Evolutionary conservation across 352 stramenopile species (phyloP).

Genomic region (Plasmopara muralis): DNA sequence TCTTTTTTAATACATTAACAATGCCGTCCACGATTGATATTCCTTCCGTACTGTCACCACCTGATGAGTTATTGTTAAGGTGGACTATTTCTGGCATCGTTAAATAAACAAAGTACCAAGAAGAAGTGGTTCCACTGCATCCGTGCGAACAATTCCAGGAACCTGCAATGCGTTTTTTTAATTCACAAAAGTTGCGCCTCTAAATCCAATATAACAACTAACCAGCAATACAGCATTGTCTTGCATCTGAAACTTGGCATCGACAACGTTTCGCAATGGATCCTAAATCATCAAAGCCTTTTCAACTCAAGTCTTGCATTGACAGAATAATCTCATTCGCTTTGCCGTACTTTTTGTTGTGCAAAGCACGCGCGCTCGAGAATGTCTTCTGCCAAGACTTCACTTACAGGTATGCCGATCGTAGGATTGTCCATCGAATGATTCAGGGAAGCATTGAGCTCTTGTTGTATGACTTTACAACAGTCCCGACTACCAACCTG

Average conservation of each 20-base stretch:
- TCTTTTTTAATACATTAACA: slow-evolving; percentile 42
- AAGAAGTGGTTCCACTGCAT: slow-evolving; percentile 43
- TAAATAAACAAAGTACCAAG: slow-evolving; percentile 18
- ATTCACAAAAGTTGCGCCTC: background rate
- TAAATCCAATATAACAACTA: background rate
- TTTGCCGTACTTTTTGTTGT: slow-evolving; percentile 34
- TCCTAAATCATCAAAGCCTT: slow-evolving; percentile 16
- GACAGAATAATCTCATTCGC: background rate
- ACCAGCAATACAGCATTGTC: slow-evolving; percentile 36
- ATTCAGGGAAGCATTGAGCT: slow-evolving; percentile 20
- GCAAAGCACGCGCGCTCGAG: slow-evolving; percentile 73
- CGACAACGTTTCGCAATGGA: slow-evolving; percentile 28
- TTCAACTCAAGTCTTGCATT: background rate
- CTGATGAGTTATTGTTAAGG: background rate
- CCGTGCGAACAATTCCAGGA: slow-evolving; percentile 29
- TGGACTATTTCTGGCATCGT: too few relatives aligned
- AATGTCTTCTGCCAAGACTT: slow-evolving; percentile 44
- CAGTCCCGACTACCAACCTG: slow-evolving; percentile 37
- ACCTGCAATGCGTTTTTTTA: slow-evolving; percentile 20
- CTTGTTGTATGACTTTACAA: slow-evolving; percentile 31
- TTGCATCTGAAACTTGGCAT: slow-evolving; percentile 40
- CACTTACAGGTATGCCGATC: slow-evolving; percentile 8
- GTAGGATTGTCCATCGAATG: slow-evolving; percentile 20
- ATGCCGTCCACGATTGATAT: slow-evolving; percentile 54
- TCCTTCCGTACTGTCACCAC: slow-evolving; percentile 22